Evolutionary conservation across 768 basidiomycete genomes (phyloP), one percentile per base, ranked within the genome.

Genomic region (Pulveroboletus sp.): DNA sequence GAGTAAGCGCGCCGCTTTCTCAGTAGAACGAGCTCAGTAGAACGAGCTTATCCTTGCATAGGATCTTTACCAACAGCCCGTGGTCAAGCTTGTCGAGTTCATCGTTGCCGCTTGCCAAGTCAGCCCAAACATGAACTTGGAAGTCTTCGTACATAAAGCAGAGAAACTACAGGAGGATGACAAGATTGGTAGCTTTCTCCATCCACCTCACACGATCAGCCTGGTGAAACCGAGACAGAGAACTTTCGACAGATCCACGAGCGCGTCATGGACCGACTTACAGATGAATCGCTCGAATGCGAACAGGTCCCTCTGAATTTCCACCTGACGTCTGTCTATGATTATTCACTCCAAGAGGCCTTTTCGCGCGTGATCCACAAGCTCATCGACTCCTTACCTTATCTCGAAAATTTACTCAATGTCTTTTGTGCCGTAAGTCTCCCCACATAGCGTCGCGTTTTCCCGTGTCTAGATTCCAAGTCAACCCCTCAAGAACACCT

Each of bases 141-240:
- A 95, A 63, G 85, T 97, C 30, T 96, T 97, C 59, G 89, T 94
- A 6, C 95, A 97, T 71, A 97, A 98, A 69, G 86, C 90, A 7
- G 95, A 98, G 69, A 88, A 85, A 42, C 72, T 95, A 38, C 83
- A 86, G 50, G 92, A 95, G 57, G 93, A 94, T 55, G 93, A 95
- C 65, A 87, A 92, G 65, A 82, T 87, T 49, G 91, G 91, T 92
- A 58, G 21, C 81, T 62, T 21, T 40, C 46, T 28, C 9, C 28
- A 2, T 17, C 38, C 5, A 35, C 24, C 46, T 27, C 6, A 42
- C 15, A 17, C 9, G 33, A 33, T 27, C 49, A 3, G 21, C 27
- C 24, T 36, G n/a, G 21, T 52, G 28, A 55, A 43, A 36, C n/a
- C 36, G 42, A 43, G 44, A 9, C 63, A 93, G 93, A 96, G 65